These are phyloP conservation scores for Lactarius deliciosus DNA, from an alignment of 768 basidiomycete genomes.

Conservation along the genomic window DNA sequence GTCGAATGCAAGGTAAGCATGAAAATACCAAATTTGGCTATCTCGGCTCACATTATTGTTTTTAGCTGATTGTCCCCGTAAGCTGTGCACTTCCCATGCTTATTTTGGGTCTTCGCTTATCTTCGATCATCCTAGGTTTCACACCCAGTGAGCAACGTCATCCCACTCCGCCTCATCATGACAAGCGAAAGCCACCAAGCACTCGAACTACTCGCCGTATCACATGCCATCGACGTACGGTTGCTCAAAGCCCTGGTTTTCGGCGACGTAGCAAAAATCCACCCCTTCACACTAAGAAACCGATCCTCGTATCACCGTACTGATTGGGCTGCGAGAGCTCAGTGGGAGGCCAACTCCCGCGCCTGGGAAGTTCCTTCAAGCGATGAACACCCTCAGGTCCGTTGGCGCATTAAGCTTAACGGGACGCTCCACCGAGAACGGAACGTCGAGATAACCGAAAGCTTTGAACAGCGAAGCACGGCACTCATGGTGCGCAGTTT, in stretches of 20 bases:
- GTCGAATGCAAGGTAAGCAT: constrained; percentile 24
- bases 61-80: constrained; percentile 19
- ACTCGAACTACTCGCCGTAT: constrained; percentile 15
- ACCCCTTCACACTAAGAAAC: constrained; percentile 2
- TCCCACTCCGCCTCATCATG: constrained; percentile 20
- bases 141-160: constrained; percentile 8
- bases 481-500: constrained; percentile 18
- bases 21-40: neutral
- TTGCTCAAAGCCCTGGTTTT: constrained; percentile 21
- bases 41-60: constrained; percentile 1
- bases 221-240: constrained; percentile 20
- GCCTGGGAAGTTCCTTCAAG: neutral
- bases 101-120: neutral
- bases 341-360: constrained; percentile 8
- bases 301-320: constrained; percentile 2
- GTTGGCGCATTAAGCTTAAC: constrained; percentile 20
- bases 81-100: neutral
- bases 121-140: neutral
- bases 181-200: constrained; percentile 11
- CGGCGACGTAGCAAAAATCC: constrained; percentile 7
- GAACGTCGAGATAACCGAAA: neutral
- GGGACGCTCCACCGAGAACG: constrained; percentile 1
- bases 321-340: constrained; percentile 14
- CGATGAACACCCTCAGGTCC: neutral
- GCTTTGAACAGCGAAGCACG: constrained; percentile 11